phyloP scores from a whole-genome alignment of 306 rosid species.

The Phaseolus lunatus region DNA sequence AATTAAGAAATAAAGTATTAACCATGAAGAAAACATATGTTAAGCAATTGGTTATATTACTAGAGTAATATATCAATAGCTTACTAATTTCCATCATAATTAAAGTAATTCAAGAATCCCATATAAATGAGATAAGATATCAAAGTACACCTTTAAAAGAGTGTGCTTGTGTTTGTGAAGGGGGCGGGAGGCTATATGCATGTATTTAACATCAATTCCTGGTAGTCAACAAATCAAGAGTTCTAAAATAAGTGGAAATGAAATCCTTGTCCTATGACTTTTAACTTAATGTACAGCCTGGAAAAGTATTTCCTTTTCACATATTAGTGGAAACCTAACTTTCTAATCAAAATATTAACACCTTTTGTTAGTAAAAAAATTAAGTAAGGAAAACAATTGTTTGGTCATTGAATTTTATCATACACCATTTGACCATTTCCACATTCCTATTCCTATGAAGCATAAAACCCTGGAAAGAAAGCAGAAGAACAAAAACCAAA shows the following conservation, averaged over 20 bases:
- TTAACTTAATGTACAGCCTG: slow-evolving; percentile 7
- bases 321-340: slow-evolving; percentile 17
- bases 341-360: slow-evolving; percentile 31
- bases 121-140: background rate
- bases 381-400: background rate
- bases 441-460: background rate
- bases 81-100: no score
- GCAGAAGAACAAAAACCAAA: background rate
- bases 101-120: background rate
- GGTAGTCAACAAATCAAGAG: slow-evolving; percentile 7
- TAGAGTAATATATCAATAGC: no score
- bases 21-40: no score
- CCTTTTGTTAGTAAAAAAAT: background rate
- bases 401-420: background rate
- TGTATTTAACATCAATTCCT: slow-evolving; percentile 5
- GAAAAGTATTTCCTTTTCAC: background rate
- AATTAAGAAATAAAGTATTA: no score
- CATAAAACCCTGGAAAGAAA: slow-evolving; percentile 2
- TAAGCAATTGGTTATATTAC: no score
- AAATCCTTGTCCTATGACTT: background rate
- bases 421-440: background rate
- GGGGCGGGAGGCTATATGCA: background rate
- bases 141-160: background rate
- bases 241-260: slow-evolving; percentile 26
- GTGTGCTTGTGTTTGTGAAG: background rate